Conservation (phyloP, 2,329 filamentous ascomycete species). For the Claviceps sp. region DNA sequence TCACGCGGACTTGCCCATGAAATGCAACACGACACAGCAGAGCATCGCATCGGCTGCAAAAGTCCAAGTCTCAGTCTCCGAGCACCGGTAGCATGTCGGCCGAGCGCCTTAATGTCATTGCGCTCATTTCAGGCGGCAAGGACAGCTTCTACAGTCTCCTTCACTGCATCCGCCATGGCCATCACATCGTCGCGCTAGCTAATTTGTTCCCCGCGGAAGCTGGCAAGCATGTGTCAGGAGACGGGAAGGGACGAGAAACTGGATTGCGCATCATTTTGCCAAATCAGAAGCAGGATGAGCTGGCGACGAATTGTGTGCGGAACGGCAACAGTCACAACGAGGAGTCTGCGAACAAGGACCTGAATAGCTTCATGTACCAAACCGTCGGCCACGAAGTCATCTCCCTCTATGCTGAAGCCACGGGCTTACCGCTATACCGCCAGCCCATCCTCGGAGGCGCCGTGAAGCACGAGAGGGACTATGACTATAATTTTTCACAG, state of each 20-base stretch:
- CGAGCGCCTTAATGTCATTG: conserved; percentile 61
- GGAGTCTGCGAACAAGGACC: conserved; percentile 33
- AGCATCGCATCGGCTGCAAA: neutral
- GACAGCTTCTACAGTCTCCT: conserved; percentile 90
- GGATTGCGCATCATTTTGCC: conserved; percentile 9
- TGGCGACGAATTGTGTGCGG: neutral
- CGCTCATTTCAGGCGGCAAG: conserved; percentile 89
- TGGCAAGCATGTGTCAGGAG: neutral
- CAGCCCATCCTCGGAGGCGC: conserved; percentile 60
- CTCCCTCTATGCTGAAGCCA: conserved; percentile 67
- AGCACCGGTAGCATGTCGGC: conserved; percentile 21
- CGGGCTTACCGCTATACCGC: conserved; percentile 74
- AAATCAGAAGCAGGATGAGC: conserved; percentile 5
- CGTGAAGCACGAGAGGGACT: conserved; percentile 58
- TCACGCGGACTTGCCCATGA: neutral
- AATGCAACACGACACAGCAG: neutral
- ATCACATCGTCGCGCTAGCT: conserved; percentile 73
- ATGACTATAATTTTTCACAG: conserved; percentile 25
- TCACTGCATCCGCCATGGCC: conserved; percentile 78
- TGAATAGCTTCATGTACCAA: conserved; percentile 99
- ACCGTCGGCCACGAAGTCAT: conserved; percentile 84
- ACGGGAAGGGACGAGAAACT: neutral
- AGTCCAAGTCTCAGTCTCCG: neutral
- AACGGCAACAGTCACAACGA: neutral
- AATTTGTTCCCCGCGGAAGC: conserved; percentile 55